Conservation (phyloP, 2,329 filamentous ascomycete species). For the Tolypocladium inflatum region DNA sequence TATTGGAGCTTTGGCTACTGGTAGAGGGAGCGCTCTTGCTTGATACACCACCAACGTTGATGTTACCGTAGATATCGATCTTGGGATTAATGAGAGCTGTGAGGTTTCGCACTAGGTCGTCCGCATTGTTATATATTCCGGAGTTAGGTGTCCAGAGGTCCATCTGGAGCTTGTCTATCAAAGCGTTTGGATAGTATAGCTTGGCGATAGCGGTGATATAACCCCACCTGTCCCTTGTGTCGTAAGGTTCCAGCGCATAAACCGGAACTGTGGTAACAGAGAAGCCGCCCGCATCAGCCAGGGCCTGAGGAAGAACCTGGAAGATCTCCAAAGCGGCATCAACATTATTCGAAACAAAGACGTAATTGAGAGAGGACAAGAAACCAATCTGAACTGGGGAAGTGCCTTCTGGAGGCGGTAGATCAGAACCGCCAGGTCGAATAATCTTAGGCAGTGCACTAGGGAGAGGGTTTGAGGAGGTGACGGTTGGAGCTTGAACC, state of each 20-base stretch:
- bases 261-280: conserved; percentile 49
- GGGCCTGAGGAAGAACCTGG: conserved; percentile 60
- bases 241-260: conserved; percentile 63
- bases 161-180: conserved; percentile 57
- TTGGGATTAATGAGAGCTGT: conserved; percentile 76
- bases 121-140: conserved; percentile 62
- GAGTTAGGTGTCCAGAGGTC: conserved; percentile 65
- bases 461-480: conserved; percentile 48
- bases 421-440: conserved; percentile 51
- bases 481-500: conserved; percentile 24
- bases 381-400: conserved; percentile 80
- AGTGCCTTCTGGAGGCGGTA: conserved; percentile 49
- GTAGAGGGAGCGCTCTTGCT: conserved; percentile 10
- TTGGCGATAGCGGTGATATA: conserved; percentile 71
- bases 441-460: conserved; percentile 66
- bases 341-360: conserved; percentile 64
- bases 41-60: conserved; percentile 25
- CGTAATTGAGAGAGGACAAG: conserved; percentile 69
- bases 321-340: conserved; percentile 81
- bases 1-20: conserved; percentile 17
- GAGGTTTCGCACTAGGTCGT: conserved; percentile 56
- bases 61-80: conserved; percentile 37
- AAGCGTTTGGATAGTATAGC: conserved; percentile 60
- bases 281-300: conserved; percentile 56
- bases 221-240: conserved; percentile 57